phyloP scores from a whole-genome alignment of 1,139 yeast genomes.

The Arxiozyma heterogenica region DNA sequence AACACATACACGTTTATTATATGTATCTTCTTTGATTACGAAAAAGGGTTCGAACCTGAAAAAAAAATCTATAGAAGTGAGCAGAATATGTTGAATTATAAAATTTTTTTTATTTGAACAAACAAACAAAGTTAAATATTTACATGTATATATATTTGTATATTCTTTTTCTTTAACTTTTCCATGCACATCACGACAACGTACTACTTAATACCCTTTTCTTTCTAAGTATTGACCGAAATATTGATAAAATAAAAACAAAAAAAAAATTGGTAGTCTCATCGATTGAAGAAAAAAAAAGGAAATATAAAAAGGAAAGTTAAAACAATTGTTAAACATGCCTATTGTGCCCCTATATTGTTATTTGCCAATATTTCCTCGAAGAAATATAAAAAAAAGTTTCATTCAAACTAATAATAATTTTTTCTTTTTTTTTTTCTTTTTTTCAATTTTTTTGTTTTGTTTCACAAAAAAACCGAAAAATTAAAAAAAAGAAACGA shows the following conservation, averaged over 20 bases:
- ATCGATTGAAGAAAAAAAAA: constrained; percentile 1
- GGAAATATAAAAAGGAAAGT: neutral
- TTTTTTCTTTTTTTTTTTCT: too few relatives aligned
- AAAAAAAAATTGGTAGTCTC: neutral
- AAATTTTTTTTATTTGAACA: neutral
- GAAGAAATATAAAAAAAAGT: neutral
- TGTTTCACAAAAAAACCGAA: neutral
- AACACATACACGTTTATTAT: too few relatives aligned
- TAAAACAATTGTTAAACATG: neutral
- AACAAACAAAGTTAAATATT: too few relatives aligned
- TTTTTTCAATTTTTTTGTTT: too few relatives aligned
- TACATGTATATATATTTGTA: too few relatives aligned
- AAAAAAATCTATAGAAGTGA: too few relatives aligned
- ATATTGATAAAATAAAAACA: neutral
- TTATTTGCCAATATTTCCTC: neutral
- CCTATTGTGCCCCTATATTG: neutral
- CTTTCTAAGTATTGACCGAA: neutral
- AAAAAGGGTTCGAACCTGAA: too few relatives aligned
- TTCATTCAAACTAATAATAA: neutral
- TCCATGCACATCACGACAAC: neutral
- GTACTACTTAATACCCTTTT: neutral
- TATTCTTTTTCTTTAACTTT: neutral
- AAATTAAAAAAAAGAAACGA: too few relatives aligned
- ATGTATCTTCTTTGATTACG: neutral
- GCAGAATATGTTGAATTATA: too few relatives aligned